Evolutionary conservation across 352 stramenopile genomes (phyloP).

Genomic region (Blastocystis sp.): DNA sequence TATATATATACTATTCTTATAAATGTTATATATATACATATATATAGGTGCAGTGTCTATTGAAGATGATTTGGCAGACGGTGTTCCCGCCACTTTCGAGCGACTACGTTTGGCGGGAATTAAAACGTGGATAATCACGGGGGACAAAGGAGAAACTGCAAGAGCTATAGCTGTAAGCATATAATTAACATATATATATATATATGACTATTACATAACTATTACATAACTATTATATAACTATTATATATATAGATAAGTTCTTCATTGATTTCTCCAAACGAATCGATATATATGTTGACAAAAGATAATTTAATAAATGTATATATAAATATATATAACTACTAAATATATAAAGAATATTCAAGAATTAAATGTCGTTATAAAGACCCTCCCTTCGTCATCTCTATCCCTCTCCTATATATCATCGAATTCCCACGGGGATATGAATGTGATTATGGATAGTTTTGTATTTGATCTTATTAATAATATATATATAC

Average conservation of each 20-base stretch:
- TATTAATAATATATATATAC: too few relatives aligned
- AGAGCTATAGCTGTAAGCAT: constrained; percentile 7
- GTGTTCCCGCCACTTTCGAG: constrained; percentile 6
- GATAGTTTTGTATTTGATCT: too few relatives aligned
- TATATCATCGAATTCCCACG: too few relatives aligned
- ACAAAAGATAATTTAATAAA: too few relatives aligned
- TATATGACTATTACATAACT: background rate
- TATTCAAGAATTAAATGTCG: too few relatives aligned
- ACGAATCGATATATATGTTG: background rate
- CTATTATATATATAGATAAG: background rate
- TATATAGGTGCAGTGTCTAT: constrained; percentile 16
- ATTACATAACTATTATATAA: background rate
- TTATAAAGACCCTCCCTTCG: background rate
- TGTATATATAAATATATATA: too few relatives aligned
- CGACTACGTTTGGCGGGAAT: constrained; percentile 17
- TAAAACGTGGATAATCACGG: constrained; percentile 30
- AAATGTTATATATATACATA: constrained; percentile 1
- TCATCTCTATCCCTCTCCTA: background rate
- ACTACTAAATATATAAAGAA: too few relatives aligned
- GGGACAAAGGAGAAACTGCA: constrained; percentile 25
- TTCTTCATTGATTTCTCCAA: background rate
- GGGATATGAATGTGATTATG: too few relatives aligned
- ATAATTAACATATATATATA: background rate
- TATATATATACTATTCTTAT: background rate
- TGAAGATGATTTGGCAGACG: constrained; percentile 10